These are phyloP conservation scores for Populus pruinosa DNA, from an alignment of 345 rosid genomes.

Conservation along the genomic window DNA sequence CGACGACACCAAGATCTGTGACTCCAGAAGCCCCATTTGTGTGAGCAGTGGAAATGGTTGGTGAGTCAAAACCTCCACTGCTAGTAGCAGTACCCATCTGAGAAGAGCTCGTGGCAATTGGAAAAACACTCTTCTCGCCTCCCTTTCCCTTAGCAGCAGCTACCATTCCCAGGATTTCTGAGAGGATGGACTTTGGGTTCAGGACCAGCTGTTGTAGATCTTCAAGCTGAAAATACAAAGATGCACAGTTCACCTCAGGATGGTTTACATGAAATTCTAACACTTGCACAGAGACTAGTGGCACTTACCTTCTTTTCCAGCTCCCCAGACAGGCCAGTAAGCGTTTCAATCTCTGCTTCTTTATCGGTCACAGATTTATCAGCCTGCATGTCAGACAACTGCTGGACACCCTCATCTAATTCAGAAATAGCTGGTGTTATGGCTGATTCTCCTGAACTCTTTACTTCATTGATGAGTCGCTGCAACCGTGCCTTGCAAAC, in stretches of 20 bases:
- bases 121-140: conserved; percentile 36
- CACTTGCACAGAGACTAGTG: background rate
- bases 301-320: conserved; percentile 79
- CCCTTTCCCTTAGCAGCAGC: conserved; percentile 48
- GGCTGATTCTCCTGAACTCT: conserved; percentile 45
- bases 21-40: conserved; percentile 60
- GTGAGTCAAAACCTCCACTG: conserved; percentile 54
- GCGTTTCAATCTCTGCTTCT: conserved; percentile 70
- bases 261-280: background rate
- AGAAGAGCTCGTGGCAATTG: conserved; percentile 51
- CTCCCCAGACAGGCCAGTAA: conserved; percentile 64
- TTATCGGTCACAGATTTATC: conserved; percentile 47
- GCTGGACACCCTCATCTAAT: conserved; percentile 49
- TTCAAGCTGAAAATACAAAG: conserved; percentile 62
- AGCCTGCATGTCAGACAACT: conserved; percentile 48
- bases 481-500: conserved; percentile 66
- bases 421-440: conserved; percentile 49
- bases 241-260: conserved; percentile 7
- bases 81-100: conserved; percentile 45
- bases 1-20: conserved; percentile 82
- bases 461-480: conserved; percentile 56
- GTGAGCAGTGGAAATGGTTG: conserved; percentile 74
- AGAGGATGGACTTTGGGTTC: conserved; percentile 65
- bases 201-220: conserved; percentile 69
- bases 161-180: conserved; percentile 68